Evolutionary conservation across 2,329 filamentous ascomycete species (phyloP).

Genomic region (Didymosphaeria variabile): DNA sequence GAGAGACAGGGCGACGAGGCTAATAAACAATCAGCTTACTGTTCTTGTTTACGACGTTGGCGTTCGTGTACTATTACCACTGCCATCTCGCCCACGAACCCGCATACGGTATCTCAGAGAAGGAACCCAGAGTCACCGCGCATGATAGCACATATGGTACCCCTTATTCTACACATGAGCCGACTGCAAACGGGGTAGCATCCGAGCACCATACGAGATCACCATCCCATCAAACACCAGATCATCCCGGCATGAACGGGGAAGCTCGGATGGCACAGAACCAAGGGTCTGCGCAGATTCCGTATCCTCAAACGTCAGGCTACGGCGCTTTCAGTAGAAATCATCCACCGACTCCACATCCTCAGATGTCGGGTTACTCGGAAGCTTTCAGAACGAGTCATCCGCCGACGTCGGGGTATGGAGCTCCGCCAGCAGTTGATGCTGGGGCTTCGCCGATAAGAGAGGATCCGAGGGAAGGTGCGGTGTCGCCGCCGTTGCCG

Average conservation of each 20-base stretch:
- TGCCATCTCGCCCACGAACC: constrained; percentile 22
- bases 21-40: constrained; percentile 23
- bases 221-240: neutral
- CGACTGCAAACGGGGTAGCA: neutral
- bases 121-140: neutral
- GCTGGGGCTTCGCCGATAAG: neutral
- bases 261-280: neutral
- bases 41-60: constrained; percentile 29
- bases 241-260: neutral
- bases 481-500: neutral
- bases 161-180: neutral
- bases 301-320: neutral
- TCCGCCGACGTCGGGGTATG: neutral
- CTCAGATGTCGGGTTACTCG: neutral
- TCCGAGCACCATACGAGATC: neutral
- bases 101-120: neutral
- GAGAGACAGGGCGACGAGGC: neutral
- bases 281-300: neutral
- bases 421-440: neutral
- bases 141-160: neutral
- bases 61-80: constrained; percentile 34
- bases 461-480: neutral
- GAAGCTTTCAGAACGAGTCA: neutral
- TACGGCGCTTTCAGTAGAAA: neutral
- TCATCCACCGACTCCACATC: neutral